Evolutionary conservation across 2,329 filamentous ascomycete species (phyloP).

Genomic region (Colletotrichum costaricense): DNA sequence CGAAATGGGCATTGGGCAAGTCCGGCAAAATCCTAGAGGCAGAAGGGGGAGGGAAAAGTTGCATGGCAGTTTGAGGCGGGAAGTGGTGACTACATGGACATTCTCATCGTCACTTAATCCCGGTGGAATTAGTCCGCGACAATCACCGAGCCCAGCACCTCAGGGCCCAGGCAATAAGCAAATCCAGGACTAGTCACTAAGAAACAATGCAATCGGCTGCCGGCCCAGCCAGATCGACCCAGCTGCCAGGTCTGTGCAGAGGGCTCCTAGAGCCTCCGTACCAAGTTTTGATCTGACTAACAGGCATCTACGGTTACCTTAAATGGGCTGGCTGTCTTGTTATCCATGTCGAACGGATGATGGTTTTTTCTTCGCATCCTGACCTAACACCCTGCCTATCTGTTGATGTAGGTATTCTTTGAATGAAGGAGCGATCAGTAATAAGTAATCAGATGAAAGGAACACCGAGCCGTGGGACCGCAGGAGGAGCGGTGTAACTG

Average conservation of each 20-base stretch:
- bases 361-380: not conserved
- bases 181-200: not conserved
- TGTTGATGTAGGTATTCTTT: not conserved
- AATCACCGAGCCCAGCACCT: constrained; percentile 23
- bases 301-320: too few species aligned
- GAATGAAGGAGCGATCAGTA: not conserved
- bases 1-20: constrained; percentile 2
- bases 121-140: constrained; percentile 6
- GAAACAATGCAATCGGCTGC: constrained; percentile 5
- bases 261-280: not conserved
- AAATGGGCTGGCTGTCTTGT: not conserved
- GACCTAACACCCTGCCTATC: not conserved
- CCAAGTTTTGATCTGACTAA: too few species aligned
- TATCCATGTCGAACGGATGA: too few species aligned
- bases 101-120: not conserved
- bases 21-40: not conserved
- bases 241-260: constrained; percentile 20
- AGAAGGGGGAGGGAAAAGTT: not conserved
- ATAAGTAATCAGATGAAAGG: not conserved
- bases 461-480: not conserved
- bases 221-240: constrained; percentile 17
- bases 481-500: not conserved
- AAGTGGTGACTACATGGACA: constrained; percentile 22
- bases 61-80: constrained; percentile 26
- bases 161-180: not conserved